Conservation (phyloP, 1,284 basidiomycete genomes). For the Malassezia vespertilionis region DNA sequence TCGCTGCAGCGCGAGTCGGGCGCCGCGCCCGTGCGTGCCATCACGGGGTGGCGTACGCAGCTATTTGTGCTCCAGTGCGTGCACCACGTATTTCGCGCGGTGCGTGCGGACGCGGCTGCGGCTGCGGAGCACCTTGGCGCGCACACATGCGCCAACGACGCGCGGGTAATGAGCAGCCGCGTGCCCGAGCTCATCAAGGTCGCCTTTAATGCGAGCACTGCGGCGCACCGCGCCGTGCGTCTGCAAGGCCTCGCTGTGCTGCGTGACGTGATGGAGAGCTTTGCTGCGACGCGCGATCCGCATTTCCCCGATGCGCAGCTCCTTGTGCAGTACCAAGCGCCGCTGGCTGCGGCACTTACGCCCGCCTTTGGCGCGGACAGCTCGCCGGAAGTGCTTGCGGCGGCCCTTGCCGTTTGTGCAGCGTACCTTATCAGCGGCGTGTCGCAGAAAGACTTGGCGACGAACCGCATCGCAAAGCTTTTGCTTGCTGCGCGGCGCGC, state of each 20-base stretch:
- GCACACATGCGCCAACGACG: slow-evolving; percentile 58
- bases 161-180: slow-evolving; percentile 55
- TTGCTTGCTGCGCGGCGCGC: slow-evolving; percentile 59
- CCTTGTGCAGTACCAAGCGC: slow-evolving; percentile 96
- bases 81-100: slow-evolving; percentile 73
- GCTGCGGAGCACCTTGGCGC: slow-evolving; percentile 47
- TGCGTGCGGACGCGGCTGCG: slow-evolving; percentile 54
- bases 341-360: slow-evolving; percentile 93
- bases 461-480: slow-evolving; percentile 88
- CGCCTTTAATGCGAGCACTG: slow-evolving; percentile 92
- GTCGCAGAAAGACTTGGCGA: slow-evolving; percentile 66
- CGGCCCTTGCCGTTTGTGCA: slow-evolving; percentile 85
- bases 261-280: slow-evolving; percentile 84
- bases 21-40: slow-evolving; percentile 83
- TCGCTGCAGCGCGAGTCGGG: slow-evolving; percentile 46
- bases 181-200: slow-evolving; percentile 88
- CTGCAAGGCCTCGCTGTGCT: slow-evolving; percentile 82
- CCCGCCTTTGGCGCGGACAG: slow-evolving; percentile 91
- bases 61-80: slow-evolving; percentile 85
- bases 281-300: slow-evolving; percentile 74
- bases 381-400: slow-evolving; percentile 84
- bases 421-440: slow-evolving; percentile 93
- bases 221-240: slow-evolving; percentile 86
- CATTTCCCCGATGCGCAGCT: slow-evolving; percentile 81
- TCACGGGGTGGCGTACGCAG: slow-evolving; percentile 77